These are phyloP conservation scores for Eutypa lata DNA, from an alignment of 2,329 filamentous ascomycete genomes.

Conservation along the genomic window DNA sequence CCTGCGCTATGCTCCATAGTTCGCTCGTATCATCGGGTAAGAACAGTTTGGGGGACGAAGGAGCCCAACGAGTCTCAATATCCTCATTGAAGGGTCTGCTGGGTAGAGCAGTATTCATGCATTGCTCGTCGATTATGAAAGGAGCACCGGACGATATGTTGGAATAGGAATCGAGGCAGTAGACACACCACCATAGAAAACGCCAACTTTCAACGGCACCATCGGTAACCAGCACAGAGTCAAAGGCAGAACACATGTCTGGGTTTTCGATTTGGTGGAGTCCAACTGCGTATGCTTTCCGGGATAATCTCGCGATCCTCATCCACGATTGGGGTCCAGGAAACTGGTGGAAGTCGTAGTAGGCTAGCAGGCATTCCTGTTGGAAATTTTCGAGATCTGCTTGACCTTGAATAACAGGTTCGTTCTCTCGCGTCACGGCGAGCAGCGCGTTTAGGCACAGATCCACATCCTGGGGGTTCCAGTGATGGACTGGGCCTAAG, in stretches of 20 bases:
- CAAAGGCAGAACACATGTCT: slow-evolving; percentile 21
- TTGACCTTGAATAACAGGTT: slow-evolving; percentile 3
- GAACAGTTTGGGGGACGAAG: slow-evolving; percentile 14
- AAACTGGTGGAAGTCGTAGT: slow-evolving; percentile 35
- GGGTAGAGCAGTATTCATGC: slow-evolving; percentile 27
- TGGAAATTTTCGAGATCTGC: slow-evolving; percentile 25
- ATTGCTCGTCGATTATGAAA: slow-evolving; percentile 24
- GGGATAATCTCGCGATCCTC: slow-evolving; percentile 28
- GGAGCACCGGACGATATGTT: slow-evolving; percentile 28
- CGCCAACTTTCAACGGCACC: slow-evolving; percentile 34
- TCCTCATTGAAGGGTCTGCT: slow-evolving; percentile 9
- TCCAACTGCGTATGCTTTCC: slow-evolving; percentile 30
- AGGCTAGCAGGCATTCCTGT: slow-evolving; percentile 31
- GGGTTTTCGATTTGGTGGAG: slow-evolving; percentile 33
- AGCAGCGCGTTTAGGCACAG: slow-evolving; percentile 20
- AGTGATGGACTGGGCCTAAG: slow-evolving; percentile 16
- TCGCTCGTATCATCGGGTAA: slow-evolving; percentile 21
- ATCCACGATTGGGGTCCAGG: slow-evolving; percentile 31
- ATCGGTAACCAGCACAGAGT: slow-evolving; percentile 11
- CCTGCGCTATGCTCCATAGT: slow-evolving; percentile 20
- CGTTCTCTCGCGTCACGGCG: slow-evolving; percentile 8
- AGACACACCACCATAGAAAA: slow-evolving; percentile 33
- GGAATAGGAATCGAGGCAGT: slow-evolving; percentile 32
- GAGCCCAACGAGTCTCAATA: neutral
- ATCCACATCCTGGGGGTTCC: slow-evolving; percentile 18